Evolutionary conservation across 371 early-diverging fungal species (phyloP).

Genomic region (Neoconidiobolus thromboides): DNA sequence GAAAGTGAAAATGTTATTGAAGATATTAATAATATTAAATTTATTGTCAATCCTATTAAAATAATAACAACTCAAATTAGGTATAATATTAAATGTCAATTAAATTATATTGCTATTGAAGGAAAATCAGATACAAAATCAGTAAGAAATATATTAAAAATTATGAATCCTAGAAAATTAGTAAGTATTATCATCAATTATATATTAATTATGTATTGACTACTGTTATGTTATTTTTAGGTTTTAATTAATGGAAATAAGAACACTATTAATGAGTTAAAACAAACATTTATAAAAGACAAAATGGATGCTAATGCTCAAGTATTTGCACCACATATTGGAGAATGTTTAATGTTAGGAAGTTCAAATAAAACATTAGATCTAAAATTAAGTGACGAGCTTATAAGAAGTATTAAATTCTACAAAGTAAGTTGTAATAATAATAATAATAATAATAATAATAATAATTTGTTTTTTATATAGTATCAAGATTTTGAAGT

Average conservation of each 20-base stretch:
- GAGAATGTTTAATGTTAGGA: no score
- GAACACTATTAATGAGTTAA: no score
- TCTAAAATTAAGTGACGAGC: neutral
- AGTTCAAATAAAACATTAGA: neutral
- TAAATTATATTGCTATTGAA: slow-evolving; percentile 76
- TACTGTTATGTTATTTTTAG: no score
- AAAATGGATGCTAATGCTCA: neutral
- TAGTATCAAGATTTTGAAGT: neutral
- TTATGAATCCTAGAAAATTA: slow-evolving; percentile 65
- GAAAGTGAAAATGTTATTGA: slow-evolving; percentile 11
- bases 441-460: no score
- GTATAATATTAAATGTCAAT: slow-evolving; percentile 41
- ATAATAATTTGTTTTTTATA: neutral
- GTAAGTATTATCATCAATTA: no score
- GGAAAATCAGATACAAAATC: slow-evolving; percentile 78
- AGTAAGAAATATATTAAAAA: slow-evolving; percentile 64
- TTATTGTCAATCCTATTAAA: slow-evolving; percentile 38
- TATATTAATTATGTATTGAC: no score
- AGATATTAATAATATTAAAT: slow-evolving; percentile 17
- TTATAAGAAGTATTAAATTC: neutral
- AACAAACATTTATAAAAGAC: no score
- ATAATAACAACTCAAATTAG: slow-evolving; percentile 31
- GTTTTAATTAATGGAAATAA: no score
- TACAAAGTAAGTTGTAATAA: neutral
- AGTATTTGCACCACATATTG: neutral